These are phyloP conservation scores for Tolypocladium capitatum DNA, from an alignment of 2,329 filamentous ascomycete genomes.

Conservation along the genomic window DNA sequence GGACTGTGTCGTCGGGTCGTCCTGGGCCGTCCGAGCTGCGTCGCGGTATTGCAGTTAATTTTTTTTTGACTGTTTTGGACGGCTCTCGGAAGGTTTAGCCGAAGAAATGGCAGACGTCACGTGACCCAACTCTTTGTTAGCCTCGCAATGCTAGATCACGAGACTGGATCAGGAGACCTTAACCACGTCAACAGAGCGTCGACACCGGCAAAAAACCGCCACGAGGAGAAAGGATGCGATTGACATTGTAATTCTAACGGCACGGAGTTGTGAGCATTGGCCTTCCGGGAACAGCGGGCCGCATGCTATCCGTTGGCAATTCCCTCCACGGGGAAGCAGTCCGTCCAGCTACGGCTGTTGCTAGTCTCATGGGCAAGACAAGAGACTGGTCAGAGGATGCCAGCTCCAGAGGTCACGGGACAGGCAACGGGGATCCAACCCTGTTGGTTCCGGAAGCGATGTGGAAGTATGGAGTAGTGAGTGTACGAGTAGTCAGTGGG, in stretches of 20 bases:
- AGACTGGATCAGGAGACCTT: too few species aligned
- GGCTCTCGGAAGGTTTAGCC: conserved; percentile 2
- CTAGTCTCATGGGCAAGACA: not conserved
- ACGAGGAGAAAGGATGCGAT: not conserved
- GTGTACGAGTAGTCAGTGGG: not conserved
- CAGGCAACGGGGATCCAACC: not conserved
- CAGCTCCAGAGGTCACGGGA: not conserved
- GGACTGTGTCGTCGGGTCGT: not conserved
- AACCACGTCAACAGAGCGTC: too few species aligned
- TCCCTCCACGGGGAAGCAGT: not conserved
- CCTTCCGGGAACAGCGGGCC: not conserved
- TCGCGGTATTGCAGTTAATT: conserved; percentile 1
- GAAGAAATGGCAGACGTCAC: conserved; percentile 4
- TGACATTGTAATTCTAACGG: not conserved
- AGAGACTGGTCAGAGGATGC: not conserved
- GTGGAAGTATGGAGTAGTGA: not conserved
- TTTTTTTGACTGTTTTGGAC: conserved; percentile 2
- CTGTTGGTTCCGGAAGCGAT: not conserved
- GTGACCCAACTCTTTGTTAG: not conserved
- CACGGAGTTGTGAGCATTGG: not conserved
- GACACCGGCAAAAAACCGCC: not conserved
- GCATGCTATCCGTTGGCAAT: not conserved
- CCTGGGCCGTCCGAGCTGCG: not conserved
- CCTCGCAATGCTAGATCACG: not conserved
- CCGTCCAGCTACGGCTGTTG: too few species aligned